Base-by-base conservation (phyloP, 2,329 filamentous ascomycete species). In the Monilinia fructigena region DNA sequence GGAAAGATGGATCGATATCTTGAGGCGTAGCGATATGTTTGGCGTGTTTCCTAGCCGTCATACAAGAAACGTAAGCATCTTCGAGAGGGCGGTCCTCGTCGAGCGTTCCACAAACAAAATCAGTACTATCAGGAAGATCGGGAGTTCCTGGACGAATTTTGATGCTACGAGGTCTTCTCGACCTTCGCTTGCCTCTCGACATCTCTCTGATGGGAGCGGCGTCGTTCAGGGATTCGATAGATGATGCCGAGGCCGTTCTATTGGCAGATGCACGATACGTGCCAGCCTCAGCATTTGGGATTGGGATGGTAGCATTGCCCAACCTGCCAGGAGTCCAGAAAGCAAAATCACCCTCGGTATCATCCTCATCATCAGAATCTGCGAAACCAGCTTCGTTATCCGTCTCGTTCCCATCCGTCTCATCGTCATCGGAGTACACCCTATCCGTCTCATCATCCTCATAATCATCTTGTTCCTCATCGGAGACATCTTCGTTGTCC, bases 81-180 rank as follows among this genome's bases (percentile, higher is more conserved):
- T 99, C 95, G n/a, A 98, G 80, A 3, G 93, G 92, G 55, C 92
- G 88, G 75, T 99, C 95, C 78, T 99, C 95, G 71, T 99, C 95
- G 26, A 99, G 83, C 1, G 95, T 99, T 67, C 95, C 95, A 75
- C 95, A 98, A n/a, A 99, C 95, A 72, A 99, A 99, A 77, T 99
- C 95, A 18, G 95, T 98, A 78, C 93, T 97, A 77, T 99, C 95
- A 1, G 95, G 95, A 14, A 99, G 82, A 75, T 97, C 92, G 2
- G 92, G 91, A 0, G 90, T 91, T 31, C 84, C 83, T 50, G 86
- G 84, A 28, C 88, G 88, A 71, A 89, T 86, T 69, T 83, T 86
- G 56, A 83, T 81, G 58, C 75, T 75, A 50, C 71, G 70, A 61
- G 75, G 70, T 31, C 61, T 65, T 66, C 67, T 72, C 59, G 68